These are phyloP conservation scores for Calonectria naviculata DNA, from an alignment of 2,329 filamentous ascomycete species.

Conservation along the genomic window DNA sequence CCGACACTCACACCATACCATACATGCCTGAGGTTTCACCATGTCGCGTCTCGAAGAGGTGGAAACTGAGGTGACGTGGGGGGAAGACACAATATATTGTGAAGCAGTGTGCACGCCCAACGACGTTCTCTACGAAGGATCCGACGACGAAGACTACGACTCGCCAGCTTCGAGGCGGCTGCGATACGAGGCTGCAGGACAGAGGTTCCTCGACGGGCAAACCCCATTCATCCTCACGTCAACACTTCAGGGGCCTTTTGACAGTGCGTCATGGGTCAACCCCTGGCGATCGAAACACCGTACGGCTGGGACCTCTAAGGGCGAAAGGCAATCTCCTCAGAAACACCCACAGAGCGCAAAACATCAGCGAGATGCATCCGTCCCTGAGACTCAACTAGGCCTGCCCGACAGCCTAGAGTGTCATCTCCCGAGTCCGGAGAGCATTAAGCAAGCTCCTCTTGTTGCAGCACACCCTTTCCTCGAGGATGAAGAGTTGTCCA, in stretches of 20 bases:
- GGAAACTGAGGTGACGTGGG: conserved; percentile 34
- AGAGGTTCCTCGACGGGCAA: conserved; percentile 67
- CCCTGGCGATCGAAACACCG: conserved; percentile 47
- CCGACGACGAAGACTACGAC: conserved; percentile 67
- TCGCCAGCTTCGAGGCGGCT: conserved; percentile 57
- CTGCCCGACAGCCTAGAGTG: conserved; percentile 44
- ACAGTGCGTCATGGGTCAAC: conserved; percentile 46
- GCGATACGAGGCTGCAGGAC: conserved; percentile 69
- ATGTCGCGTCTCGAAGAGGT: conserved; percentile 28
- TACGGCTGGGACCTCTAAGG: conserved; percentile 25
- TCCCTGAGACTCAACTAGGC: conserved; percentile 27
- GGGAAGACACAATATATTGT: conserved; percentile 56
- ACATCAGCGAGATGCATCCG: conserved; percentile 24
- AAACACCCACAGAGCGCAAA: conserved; percentile 29
- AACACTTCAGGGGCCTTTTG: conserved; percentile 71
- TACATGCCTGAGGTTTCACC: conserved; percentile 14
- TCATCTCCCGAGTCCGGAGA: conserved; percentile 55
- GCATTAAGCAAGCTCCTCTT: conserved; percentile 48
- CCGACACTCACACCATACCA: conserved; percentile 20
- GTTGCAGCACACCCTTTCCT: conserved; percentile 43
- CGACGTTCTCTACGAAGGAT: conserved; percentile 66
- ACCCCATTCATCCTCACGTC: conserved; percentile 70
- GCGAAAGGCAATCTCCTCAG: conserved; percentile 27
- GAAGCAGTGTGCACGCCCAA: conserved; percentile 53
- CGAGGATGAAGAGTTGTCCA: conserved; percentile 44